phyloP scores from a whole-genome alignment of 2,329 filamentous ascomycete species.

The Mycosphaerelloides madeirae region DNA sequence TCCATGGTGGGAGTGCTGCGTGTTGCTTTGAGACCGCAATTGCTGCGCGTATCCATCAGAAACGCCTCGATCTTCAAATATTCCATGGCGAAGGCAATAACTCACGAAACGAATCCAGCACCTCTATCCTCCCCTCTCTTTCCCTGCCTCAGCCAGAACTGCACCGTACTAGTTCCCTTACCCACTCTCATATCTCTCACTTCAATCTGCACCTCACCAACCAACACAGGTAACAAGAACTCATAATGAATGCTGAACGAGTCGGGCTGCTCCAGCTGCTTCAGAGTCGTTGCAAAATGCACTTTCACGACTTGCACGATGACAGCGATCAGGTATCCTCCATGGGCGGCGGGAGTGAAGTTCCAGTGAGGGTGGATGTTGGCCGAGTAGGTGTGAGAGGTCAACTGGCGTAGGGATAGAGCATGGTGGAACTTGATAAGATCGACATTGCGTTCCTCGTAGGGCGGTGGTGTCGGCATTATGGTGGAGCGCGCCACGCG shows the following conservation, averaged over 20 bases:
- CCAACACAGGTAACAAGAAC: constrained; percentile 14
- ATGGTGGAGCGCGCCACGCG: too few species aligned
- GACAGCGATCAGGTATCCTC: constrained; percentile 14
- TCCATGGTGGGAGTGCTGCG: constrained; percentile 3
- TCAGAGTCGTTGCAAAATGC: constrained; percentile 13
- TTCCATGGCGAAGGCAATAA: constrained; percentile 3
- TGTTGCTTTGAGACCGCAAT: constrained; percentile 2
- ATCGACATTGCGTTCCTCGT: not conserved
- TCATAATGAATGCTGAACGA: constrained; percentile 16
- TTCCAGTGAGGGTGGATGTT: not conserved
- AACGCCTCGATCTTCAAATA: too few species aligned
- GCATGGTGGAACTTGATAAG: too few species aligned
- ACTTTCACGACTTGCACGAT: constrained; percentile 9
- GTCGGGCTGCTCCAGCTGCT: constrained; percentile 11
- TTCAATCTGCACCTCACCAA: constrained; percentile 6
- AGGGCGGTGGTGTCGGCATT: not conserved
- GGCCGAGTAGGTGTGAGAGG: not conserved
- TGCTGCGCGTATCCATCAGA: not conserved
- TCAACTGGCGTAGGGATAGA: too few species aligned
- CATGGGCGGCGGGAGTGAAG: constrained; percentile 13
- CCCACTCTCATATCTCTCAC: constrained; percentile 11
- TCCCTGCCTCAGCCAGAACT: constrained; percentile 4
- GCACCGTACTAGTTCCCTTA: constrained; percentile 8
- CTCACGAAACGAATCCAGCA: not conserved
- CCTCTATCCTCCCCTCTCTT: constrained; percentile 1